Evolutionary conservation across 140 eudicot species (phyloP), one percentile per base, ranked within the genome.

Genomic region (Bidens hawaiensis): DNA sequence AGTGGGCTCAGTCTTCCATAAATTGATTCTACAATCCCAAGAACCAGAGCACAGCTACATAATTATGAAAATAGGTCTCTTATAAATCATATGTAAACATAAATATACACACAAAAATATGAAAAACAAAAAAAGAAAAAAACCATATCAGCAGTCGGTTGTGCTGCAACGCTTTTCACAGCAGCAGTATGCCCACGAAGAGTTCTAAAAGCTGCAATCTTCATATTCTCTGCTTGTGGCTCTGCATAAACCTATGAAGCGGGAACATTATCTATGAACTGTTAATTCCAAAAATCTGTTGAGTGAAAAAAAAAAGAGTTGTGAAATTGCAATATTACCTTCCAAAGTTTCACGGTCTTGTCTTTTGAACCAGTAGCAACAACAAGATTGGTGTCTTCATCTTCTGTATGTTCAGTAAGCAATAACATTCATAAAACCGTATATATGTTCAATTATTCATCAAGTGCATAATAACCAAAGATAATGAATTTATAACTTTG

Each of bases 311-410:
- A 21, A 3, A 3, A 30, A 36, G 3, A 3, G 7, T 17, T 30
- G 34, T 30, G 13, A 9, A 34, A 6, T 4, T n/a, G 46, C 16
- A 34, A 31, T 61, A 6, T 53, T 76, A 86, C 97, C 95, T 81
- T 84, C 96, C 96, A 91, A 69, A 91, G 76, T 66, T 80, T 87
- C 43, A 87, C 55, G 30, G 95, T 82, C 78, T 69, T 83, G 67
- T 91, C 96, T 68, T 91, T 85, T 45, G 98, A 91, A 34, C 87
- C 89, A 40, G 98, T 84, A n/a, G 95, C 98, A 14, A 91, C 91
- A 36, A 76, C 76, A n/a, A 66, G 59, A 74, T 78, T 78, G 10
- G 54, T 31, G 30, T 25, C 65, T 34, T 74, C 86, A 4, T 64
- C 62, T 43, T 73, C 84, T 71, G 70, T 63, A 61, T 40, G 70